Conservation (phyloP, 2,329 filamentous ascomycete genomes). For the Ascocoryne sarcoides region DNA sequence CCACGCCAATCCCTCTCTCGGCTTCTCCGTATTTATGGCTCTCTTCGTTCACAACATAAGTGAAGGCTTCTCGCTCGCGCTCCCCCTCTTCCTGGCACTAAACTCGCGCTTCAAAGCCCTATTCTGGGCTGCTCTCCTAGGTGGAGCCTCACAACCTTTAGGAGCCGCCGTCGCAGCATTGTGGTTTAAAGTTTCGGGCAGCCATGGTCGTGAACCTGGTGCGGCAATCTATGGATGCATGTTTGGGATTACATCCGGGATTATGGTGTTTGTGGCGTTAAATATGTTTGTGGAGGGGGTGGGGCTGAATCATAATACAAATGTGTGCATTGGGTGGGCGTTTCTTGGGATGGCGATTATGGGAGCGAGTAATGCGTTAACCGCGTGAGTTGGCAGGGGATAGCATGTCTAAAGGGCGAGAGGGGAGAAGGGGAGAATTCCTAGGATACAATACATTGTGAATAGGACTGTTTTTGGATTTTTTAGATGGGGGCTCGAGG, state of each 20-base stretch:
- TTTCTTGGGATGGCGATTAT: constrained; percentile 83
- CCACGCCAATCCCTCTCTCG: constrained; percentile 82
- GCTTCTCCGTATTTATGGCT: constrained; percentile 87
- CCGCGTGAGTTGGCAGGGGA: constrained; percentile 43
- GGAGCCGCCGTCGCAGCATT: constrained; percentile 77
- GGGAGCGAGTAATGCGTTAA: constrained; percentile 76
- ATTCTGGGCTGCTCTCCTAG: constrained; percentile 72
- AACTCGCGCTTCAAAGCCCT: constrained; percentile 74
- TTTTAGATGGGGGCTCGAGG: too few relatives aligned
- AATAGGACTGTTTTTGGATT: too few relatives aligned
- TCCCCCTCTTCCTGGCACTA: constrained; percentile 88
- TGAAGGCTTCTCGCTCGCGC: constrained; percentile 88
- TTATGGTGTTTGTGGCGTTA: constrained; percentile 90
- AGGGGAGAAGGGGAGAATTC: too few relatives aligned
- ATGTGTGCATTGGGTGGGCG: constrained; percentile 69
- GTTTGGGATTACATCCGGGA: constrained; percentile 83
- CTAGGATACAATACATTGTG: too few relatives aligned
- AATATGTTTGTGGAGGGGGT: constrained; percentile 83
- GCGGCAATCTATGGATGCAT: constrained; percentile 65
- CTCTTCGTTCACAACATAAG: constrained; percentile 98
- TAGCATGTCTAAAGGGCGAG: background rate
- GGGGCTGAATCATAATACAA: constrained; percentile 70
- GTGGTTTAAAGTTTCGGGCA: constrained; percentile 69
- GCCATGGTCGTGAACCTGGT: constrained; percentile 40
- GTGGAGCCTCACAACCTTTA: constrained; percentile 77